These are phyloP conservation scores for Arthrobotrys musiformis DNA, from an alignment of 2,329 filamentous ascomycete genomes.

Conservation along the genomic window DNA sequence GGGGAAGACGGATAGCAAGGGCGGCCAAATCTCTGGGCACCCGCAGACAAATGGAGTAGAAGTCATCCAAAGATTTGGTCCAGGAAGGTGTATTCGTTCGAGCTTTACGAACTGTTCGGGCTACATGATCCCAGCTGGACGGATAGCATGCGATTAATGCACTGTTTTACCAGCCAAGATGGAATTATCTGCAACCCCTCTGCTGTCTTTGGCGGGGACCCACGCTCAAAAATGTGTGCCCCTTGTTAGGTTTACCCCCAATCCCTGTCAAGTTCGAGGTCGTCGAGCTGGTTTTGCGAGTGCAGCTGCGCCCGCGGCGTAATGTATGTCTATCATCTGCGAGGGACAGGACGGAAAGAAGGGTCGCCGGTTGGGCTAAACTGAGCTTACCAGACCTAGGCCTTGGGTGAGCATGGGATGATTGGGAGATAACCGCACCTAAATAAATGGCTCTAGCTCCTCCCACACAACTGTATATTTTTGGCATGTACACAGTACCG, in stretches of 20 bases:
- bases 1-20: conserved; percentile 37
- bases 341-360: conserved; percentile 52
- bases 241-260: conserved; percentile 30
- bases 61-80: conserved; percentile 17
- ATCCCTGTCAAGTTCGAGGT: conserved; percentile 17
- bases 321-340: conserved; percentile 52
- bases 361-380: conserved; percentile 31
- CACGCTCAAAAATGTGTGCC: conserved; percentile 20
- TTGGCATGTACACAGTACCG: conserved; percentile 21
- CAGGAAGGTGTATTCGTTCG: conserved; percentile 35
- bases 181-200: conserved; percentile 18
- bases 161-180: conserved; percentile 47
- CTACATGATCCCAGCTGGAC: conserved; percentile 32
- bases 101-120: conserved; percentile 4
- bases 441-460: conserved; percentile 33
- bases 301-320: conserved; percentile 37
- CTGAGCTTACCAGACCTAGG: conserved; percentile 29
- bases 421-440: conserved; percentile 15
- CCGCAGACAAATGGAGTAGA: conserved; percentile 38
- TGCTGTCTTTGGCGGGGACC: conserved; percentile 16
- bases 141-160: conserved; percentile 44
- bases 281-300: conserved; percentile 9
- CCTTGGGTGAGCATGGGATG: conserved; percentile 17
- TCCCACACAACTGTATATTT: conserved; percentile 37
- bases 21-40: conserved; percentile 33